A percentile compares a stretch with the other conserved stretches of the same genome.
Conservation (phyloP, 257 asterid species). For the Ballota nigra region DNA sequence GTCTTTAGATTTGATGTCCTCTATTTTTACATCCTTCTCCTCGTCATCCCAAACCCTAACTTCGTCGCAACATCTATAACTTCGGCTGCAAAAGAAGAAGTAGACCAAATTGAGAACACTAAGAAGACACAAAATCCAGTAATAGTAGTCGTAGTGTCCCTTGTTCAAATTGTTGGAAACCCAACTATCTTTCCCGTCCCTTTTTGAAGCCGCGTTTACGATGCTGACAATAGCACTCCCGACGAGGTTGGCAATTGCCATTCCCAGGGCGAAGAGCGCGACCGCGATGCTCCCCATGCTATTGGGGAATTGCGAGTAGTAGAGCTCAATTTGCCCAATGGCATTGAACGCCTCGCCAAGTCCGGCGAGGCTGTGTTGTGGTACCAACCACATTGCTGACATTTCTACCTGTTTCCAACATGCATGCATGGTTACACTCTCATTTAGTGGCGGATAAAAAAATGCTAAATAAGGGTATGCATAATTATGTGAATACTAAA, state of each 20-base stretch:
- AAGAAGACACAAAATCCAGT: conserved; percentile 49
- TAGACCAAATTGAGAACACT: conserved; percentile 44
- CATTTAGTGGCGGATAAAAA: too few relatives aligned
- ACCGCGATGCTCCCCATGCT: conserved; percentile 68
- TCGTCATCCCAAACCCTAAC: conserved; percentile 36
- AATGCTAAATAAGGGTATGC: too few relatives aligned
- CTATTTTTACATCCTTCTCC: neutral
- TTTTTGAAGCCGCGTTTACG: conserved; percentile 30
- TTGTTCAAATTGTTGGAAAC: conserved; percentile 50
- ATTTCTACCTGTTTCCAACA: conserved; percentile 37
- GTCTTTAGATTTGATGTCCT: neutral
- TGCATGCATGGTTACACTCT: too few relatives aligned
- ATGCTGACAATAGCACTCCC: conserved; percentile 47
- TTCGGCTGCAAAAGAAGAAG: conserved; percentile 35
- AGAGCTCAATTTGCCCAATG: conserved; percentile 62
- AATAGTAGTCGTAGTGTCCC: conserved; percentile 76
- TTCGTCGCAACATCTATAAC: conserved; percentile 31
- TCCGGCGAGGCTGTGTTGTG: conserved; percentile 49
- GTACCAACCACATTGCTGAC: conserved; percentile 69
- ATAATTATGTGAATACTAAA: too few relatives aligned
- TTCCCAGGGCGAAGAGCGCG: conserved; percentile 45
- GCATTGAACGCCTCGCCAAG: conserved; percentile 68
- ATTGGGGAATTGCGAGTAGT: conserved; percentile 57
- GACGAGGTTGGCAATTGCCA: conserved; percentile 50
- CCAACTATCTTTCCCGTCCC: conserved; percentile 55